Conservation (phyloP, 257 asterid species). For the Solanum appendiculatum region DNA sequence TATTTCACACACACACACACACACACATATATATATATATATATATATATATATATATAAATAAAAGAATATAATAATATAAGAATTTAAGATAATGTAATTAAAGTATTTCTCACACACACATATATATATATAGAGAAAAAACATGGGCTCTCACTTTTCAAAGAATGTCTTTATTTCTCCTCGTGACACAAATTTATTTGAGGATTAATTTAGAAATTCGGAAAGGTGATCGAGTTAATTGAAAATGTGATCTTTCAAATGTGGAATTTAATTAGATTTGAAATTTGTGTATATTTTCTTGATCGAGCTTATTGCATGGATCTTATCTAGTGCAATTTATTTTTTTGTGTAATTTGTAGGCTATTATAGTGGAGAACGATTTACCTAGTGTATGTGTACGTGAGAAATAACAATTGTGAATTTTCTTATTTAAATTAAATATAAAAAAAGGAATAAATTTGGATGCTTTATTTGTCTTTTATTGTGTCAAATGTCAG, state of each 20-base stretch:
- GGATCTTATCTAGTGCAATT: neutral
- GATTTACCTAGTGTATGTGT: neutral
- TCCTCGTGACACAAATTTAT: neutral
- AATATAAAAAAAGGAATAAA: neutral
- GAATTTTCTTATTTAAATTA: neutral
- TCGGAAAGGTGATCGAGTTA: neutral
- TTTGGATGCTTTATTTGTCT: neutral
- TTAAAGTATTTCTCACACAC: neutral
- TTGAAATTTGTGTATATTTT: neutral
- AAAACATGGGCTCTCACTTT: neutral
- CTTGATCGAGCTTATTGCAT: neutral
- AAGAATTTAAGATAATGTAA: neutral
- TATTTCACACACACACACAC: neutral
- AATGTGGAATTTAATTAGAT: neutral
- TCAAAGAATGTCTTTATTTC: neutral
- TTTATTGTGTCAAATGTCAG: neutral
- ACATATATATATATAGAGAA: neutral
- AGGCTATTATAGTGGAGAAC: too few relatives aligned
- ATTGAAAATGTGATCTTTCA: neutral
- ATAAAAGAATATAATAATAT: neutral
- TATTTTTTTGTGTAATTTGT: neutral
- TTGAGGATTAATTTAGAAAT: neutral
- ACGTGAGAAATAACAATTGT: neutral
- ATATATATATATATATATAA: too few relatives aligned
- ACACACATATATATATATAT: neutral